Evolutionary conservation across 2,329 filamentous ascomycete species (phyloP).

Genomic region (Colletotrichum viniferum): DNA sequence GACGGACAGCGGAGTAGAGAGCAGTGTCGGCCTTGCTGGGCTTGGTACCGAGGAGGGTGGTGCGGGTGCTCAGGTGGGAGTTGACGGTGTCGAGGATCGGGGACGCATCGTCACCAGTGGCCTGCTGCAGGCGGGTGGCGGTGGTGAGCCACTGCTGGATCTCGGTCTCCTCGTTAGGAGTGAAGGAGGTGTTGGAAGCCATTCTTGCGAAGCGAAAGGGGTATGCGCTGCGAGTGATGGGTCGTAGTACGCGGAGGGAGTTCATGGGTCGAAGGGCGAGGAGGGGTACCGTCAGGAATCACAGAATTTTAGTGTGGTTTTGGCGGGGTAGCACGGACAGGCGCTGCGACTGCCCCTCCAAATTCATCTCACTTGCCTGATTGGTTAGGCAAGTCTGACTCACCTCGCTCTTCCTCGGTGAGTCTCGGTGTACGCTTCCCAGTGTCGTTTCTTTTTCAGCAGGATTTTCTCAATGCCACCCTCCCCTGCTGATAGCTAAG

Average conservation of each 20-base stretch:
- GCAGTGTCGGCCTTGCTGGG: slow-evolving; percentile 87
- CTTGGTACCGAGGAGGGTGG: slow-evolving; percentile 88
- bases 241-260: slow-evolving; percentile 46
- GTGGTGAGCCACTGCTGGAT: slow-evolving; percentile 89
- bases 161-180: slow-evolving; percentile 80
- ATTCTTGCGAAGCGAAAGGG: slow-evolving; percentile 57
- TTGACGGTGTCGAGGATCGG: slow-evolving; percentile 82
- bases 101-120: slow-evolving; percentile 59
- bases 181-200: slow-evolving; percentile 73
- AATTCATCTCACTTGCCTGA: neutral
- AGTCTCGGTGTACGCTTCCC: neutral
- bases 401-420: neutral
- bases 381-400: neutral
- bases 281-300: neutral
- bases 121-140: slow-evolving; percentile 69
- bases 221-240: slow-evolving; percentile 39
- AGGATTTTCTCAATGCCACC: neutral
- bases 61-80: slow-evolving; percentile 83
- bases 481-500: neutral
- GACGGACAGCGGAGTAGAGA: slow-evolving; percentile 79
- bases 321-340: slow-evolving; percentile 11
- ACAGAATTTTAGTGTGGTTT: slow-evolving; percentile 8
- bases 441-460: neutral
- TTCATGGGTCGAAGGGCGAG: slow-evolving; percentile 36
- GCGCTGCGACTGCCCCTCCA: slow-evolving; percentile 8